A percentile compares a stretch with the other conserved stretches of the same genome.
Conservation (phyloP, 2,329 filamentous ascomycete genomes). For the Colletotrichum liriopes region DNA sequence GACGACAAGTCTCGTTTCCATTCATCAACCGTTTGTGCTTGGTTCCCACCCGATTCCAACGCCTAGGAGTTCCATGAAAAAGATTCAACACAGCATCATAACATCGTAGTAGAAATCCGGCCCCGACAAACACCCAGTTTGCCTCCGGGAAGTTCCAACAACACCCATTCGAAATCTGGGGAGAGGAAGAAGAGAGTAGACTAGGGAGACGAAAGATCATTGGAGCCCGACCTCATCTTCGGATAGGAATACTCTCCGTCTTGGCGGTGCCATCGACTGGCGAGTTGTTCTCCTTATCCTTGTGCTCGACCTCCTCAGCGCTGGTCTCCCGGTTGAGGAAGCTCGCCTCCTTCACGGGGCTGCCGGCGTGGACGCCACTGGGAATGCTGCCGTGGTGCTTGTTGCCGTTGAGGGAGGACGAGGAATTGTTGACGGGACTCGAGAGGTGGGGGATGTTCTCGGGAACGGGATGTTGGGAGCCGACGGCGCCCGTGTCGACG, state of each 20-base stretch:
- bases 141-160: conserved; percentile 24
- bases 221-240: conserved; percentile 62
- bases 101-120: conserved; percentile 39
- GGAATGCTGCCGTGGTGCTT: conserved; percentile 43
- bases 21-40: conserved; percentile 37
- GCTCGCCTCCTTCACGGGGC: conserved; percentile 92
- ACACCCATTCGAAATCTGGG: conserved; percentile 34
- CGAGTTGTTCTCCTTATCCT: conserved; percentile 36
- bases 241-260: conserved; percentile 74
- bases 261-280: conserved; percentile 44
- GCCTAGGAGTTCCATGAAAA: conserved; percentile 39
- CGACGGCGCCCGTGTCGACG: conserved; percentile 93
- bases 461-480: conserved; percentile 93
- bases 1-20: conserved; percentile 18
- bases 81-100: conserved; percentile 42
- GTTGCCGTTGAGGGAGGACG: conserved; percentile 40
- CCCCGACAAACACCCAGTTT: conserved; percentile 38
- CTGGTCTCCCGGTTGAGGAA: conserved; percentile 88
- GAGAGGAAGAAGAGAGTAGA: conserved; percentile 35
- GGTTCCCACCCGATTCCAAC: conserved; percentile 36
- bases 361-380: conserved; percentile 73
- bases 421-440: conserved; percentile 68
- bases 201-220: conserved; percentile 13
- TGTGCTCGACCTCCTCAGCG: conserved; percentile 64
- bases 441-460: conserved; percentile 95